phyloP scores from a whole-genome alignment of 2,329 filamentous ascomycete species.

The Graphium sp. region DNA sequence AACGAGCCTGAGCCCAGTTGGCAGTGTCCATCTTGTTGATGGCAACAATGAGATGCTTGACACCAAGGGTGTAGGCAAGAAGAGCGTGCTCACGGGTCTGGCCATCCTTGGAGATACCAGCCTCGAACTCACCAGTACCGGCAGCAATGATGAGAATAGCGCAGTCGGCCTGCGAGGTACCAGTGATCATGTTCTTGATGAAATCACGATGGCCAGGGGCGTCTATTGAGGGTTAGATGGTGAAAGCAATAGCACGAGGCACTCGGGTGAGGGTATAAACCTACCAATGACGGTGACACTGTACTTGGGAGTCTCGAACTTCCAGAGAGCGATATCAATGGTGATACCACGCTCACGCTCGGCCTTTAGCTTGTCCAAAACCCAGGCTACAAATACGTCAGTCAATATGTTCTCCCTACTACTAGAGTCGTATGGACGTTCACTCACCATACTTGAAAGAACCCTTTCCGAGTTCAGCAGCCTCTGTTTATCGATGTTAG shows the following conservation, averaged over 20 bases:
- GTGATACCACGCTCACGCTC: slow-evolving; percentile 99
- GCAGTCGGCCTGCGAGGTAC: slow-evolving; percentile 99
- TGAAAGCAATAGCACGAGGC: neutral
- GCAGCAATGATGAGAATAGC: slow-evolving; percentile 99
- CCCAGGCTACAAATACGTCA: too few relatives aligned
- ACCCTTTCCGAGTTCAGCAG: slow-evolving; percentile 97
- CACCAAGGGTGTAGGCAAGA: slow-evolving; percentile 98
- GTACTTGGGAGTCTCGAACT: slow-evolving; percentile 99
- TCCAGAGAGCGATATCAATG: slow-evolving; percentile 99
- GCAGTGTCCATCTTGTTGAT: slow-evolving; percentile 99
- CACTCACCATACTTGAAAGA: slow-evolving; percentile 99
- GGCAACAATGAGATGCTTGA: slow-evolving; percentile 99
- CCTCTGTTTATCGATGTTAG: slow-evolving; percentile 50
- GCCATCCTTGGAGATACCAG: slow-evolving; percentile 99
- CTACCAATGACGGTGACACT: slow-evolving; percentile 93
- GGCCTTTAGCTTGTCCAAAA: slow-evolving; percentile 99
- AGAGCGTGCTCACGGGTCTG: slow-evolving; percentile 99
- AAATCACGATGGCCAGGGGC: slow-evolving; percentile 99
- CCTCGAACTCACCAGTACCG: slow-evolving; percentile 99
- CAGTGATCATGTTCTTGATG: slow-evolving; percentile 99
- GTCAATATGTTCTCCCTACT: too few relatives aligned
- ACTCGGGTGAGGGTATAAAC: too few relatives aligned
- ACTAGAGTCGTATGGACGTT: too few relatives aligned
- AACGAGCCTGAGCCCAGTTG: slow-evolving; percentile 95
- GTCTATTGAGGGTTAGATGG: slow-evolving; percentile 30